Evolutionary conservation across 257 asterid genomes (phyloP).

Genomic region (Nicotiana sylvestris): DNA sequence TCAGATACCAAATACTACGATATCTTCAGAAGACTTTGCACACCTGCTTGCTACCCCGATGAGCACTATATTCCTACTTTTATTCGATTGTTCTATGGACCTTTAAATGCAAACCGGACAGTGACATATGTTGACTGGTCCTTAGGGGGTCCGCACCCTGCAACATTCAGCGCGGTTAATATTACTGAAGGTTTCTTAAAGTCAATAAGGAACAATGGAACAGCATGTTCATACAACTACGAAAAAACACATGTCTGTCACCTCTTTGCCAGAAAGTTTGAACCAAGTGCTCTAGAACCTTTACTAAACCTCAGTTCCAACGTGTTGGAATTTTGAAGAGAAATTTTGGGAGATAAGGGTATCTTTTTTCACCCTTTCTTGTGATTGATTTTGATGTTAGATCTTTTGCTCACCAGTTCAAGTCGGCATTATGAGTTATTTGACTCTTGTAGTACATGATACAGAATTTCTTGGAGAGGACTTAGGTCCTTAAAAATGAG

Average conservation of each 20-base stretch:
- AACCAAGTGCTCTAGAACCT: slow-evolving; percentile 61
- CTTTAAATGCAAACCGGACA: slow-evolving; percentile 65
- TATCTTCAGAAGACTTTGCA: slow-evolving; percentile 63
- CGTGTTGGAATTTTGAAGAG: slow-evolving; percentile 65
- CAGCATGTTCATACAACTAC: slow-evolving; percentile 56
- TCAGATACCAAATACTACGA: slow-evolving; percentile 68
- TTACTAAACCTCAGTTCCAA: slow-evolving; percentile 48
- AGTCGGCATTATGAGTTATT: background rate
- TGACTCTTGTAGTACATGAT: background rate
- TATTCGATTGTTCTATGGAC: slow-evolving; percentile 52
- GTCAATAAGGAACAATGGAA: slow-evolving; percentile 51
- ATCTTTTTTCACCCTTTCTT: slow-evolving; percentile 4
- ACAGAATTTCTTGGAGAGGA: slow-evolving; percentile 4
- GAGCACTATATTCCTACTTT: slow-evolving; percentile 90
- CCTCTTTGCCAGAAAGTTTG: slow-evolving; percentile 92
- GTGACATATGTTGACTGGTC: slow-evolving; percentile 93
- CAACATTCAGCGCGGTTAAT: slow-evolving; percentile 47
- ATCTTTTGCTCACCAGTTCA: background rate
- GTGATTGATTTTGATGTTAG: slow-evolving; percentile 1
- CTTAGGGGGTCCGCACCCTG: slow-evolving; percentile 70
- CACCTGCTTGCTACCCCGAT: slow-evolving; percentile 89
- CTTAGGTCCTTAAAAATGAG: slow-evolving; percentile 1
- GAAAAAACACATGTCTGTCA: slow-evolving; percentile 40
- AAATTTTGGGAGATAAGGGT: slow-evolving; percentile 8
- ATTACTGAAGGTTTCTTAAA: slow-evolving; percentile 49